A percentile compares a stretch with the other conserved stretches of the same genome.
phyloP scores from a whole-genome alignment of 139 green algal genomes.

The Nannochloris sp. region DNA sequence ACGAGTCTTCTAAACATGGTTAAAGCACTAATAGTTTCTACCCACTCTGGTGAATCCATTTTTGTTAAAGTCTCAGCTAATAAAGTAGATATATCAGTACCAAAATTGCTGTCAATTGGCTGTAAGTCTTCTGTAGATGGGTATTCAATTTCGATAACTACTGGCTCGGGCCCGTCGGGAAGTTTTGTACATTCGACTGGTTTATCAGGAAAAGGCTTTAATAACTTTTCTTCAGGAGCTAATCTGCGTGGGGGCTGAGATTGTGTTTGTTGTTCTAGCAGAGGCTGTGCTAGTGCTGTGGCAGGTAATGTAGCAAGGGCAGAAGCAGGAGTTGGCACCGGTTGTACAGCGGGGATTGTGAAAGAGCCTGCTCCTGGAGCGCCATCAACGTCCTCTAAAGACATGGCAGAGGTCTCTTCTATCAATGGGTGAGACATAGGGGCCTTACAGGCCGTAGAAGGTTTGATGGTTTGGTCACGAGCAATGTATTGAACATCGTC shows the following conservation, averaged over 20 bases:
- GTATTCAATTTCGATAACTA: slow-evolving; percentile 39
- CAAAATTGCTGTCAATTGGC: background rate
- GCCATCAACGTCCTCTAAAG: background rate
- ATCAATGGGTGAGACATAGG: background rate
- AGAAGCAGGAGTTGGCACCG: background rate
- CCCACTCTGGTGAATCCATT: slow-evolving; percentile 27
- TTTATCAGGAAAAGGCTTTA: slow-evolving; percentile 17
- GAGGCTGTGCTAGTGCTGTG: background rate
- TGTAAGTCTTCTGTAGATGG: slow-evolving; percentile 13
- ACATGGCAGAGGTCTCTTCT: background rate
- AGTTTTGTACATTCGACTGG: slow-evolving; percentile 22
- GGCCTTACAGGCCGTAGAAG: background rate
- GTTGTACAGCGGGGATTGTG: background rate
- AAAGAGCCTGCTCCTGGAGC: too few species aligned
- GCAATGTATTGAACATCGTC: too few species aligned
- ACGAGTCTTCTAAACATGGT: slow-evolving; percentile 26
- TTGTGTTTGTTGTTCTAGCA: slow-evolving; percentile 4
- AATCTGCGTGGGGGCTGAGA: background rate
- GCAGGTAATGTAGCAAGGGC: background rate
- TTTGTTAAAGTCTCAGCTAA: background rate
- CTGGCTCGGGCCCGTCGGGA: slow-evolving; percentile 37
- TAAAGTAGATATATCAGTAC: background rate
- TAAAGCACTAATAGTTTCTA: slow-evolving; percentile 8
- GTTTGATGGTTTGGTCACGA: background rate
- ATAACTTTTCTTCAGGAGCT: slow-evolving; percentile 11